Conservation (phyloP, 2,329 filamentous ascomycete genomes). For the Diaporthe capsici region DNA sequence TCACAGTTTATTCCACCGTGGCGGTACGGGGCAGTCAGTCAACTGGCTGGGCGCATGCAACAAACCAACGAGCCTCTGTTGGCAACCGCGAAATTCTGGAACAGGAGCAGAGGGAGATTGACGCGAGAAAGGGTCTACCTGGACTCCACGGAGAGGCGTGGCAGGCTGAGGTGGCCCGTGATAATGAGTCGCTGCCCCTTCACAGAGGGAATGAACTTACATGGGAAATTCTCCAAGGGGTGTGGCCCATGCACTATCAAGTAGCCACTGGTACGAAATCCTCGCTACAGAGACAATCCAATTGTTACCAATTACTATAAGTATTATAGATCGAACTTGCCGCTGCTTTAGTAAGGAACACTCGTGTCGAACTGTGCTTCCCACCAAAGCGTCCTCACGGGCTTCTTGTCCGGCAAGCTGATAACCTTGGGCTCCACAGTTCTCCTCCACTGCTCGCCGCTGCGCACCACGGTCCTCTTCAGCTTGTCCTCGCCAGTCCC, state of each 20-base stretch:
- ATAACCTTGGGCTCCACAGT: conserved; percentile 27
- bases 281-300: background rate
- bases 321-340: background rate
- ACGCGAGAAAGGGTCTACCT: too few relatives aligned
- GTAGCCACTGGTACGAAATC: background rate
- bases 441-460: conserved; percentile 8
- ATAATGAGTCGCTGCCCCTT: too few relatives aligned
- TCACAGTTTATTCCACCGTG: too few relatives aligned
- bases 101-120: too few relatives aligned
- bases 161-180: too few relatives aligned
- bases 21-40: background rate
- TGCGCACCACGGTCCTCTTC: conserved; percentile 20
- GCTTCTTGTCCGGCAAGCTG: conserved; percentile 35
- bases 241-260: background rate
- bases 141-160: too few relatives aligned
- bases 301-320: background rate
- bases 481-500: conserved; percentile 9
- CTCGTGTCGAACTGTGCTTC: conserved; percentile 22
- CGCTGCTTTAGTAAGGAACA: conserved; percentile 20
- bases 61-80: background rate
- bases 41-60: background rate
- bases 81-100: background rate
- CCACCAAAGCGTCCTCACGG: background rate
- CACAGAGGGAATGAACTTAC: too few relatives aligned
- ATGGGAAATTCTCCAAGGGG: background rate